Base-by-base conservation (phyloP, 352 stramenopile genomes). In the Pythium volutum region DNA sequence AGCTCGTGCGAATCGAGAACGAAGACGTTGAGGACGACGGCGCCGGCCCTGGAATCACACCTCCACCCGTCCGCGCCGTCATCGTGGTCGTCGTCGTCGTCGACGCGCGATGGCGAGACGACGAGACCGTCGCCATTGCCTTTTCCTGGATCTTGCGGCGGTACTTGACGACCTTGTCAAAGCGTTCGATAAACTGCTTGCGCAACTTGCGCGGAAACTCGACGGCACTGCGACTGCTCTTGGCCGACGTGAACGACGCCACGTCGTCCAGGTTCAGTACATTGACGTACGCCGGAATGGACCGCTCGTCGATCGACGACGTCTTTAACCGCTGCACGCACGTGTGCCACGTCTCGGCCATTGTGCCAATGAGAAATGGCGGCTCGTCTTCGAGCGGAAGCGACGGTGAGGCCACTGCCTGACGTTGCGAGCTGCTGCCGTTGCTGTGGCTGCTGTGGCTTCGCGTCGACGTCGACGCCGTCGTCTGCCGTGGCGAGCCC, bases 161-260 rank as follows among this genome's bases (percentile, higher is more conserved):
- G 31, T 87, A 70, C 42, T 80, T 87, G 14, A 74, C 79, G 34
- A 82, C 59, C 51, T 91, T 89, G 31, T 90, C 79, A 16, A 93
- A 84, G 2, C 73, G 69, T 42, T 91, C 81, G 27, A 93, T 48
- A 39, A 93, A 87, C 64, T 90, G 81, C 26, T 83, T 79, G 18
- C 84, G 72, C 78, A 81, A 85, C 59, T 93, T 93, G 31, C 81
- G 81, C 8, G 84, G 84, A 54, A 91, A 64, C 1, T 69, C 74
- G 20, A 89, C 69, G 0, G 84, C 77, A 49, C 84, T 87, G 5
- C 67, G 59, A 42, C 76, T 78, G 36, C 67, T 79, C 62, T 88
- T 91, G 18, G 84, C 84, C 9, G 69, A 71, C 4, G 64, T 58
- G 29, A 91, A 78, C 3, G 75, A 68, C 1, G 69, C 72, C 25